Evolutionary conservation across 2,329 filamentous ascomycete genomes (phyloP), one percentile per base, ranked within the genome.

Genomic region (Cordyceps farinosa): DNA sequence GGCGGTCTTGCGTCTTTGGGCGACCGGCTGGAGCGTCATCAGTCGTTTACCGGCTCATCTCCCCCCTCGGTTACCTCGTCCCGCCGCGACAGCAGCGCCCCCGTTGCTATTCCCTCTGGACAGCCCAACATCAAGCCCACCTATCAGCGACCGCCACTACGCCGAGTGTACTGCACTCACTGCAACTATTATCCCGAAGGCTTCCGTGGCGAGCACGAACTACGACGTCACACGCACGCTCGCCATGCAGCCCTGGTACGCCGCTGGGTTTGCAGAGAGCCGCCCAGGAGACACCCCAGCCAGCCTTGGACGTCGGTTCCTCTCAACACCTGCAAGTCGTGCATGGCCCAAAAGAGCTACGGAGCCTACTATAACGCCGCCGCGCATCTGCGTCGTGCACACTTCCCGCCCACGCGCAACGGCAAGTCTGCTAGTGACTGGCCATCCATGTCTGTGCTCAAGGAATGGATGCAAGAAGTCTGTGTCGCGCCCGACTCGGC

Each of bases 151-250:
- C 79, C 81, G 29, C 84, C 86, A 30, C 83, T 91, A 58, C 84
- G 87, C 30, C 90, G 91, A 68, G 88, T 92, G 56, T 88, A 86
- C 72, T 97, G 93, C 75, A 79, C 81, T 22, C 85, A 89, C 69
- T 97, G 93, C 78, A 87, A 88, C 67, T 90, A 92, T 70, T 88
- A 94, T 65, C 90, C 90, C 3, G 88, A 92, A 65, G 92, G 93
- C 5, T 97, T 97, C 74, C 89, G 93, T 52, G 93, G 93, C 64
- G 92, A 96, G 62, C 93, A 97, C 74, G 93, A 97, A 74, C 81
- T 92, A 55, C 82, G 88, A 62, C 83, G 90, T 63, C 90, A 93
- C 73, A 80, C 78, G 22, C 82, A 85, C 65, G 82, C 83, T 5
- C 84, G 84, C 65, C 83, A 86, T 67, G 82, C 83, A 3, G 77